Percentiles rank a stretch among this genome's conserved stretches.
These are phyloP conservation scores for Choanephora cucurbitarum DNA, from an alignment of 371 early-diverging fungal species.

Conservation along the genomic window DNA sequence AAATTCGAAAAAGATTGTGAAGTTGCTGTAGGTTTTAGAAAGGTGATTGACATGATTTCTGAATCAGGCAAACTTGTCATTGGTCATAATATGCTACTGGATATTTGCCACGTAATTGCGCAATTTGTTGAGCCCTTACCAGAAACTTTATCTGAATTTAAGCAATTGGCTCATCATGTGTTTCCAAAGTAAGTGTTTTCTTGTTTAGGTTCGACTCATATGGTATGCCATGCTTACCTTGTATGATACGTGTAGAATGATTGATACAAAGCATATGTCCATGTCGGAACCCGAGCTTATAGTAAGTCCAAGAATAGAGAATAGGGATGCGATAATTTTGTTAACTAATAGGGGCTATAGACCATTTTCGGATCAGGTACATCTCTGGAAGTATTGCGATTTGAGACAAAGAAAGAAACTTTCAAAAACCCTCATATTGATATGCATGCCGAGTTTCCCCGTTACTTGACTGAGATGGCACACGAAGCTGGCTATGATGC, in stretches of 20 bases:
- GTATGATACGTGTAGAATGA: conserved; percentile 48
- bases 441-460: conserved; percentile 40
- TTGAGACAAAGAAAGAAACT: conserved; percentile 40
- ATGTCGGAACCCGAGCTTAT: conserved; percentile 54
- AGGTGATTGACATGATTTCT: conserved; percentile 76
- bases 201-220: neutral
- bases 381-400: conserved; percentile 37
- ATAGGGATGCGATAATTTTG: neutral
- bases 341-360: conserved; percentile 9
- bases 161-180: conserved; percentile 43
- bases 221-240: neutral
- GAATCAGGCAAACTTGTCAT: conserved; percentile 70
- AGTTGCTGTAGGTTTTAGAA: conserved; percentile 73
- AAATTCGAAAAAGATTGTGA: conserved; percentile 56
- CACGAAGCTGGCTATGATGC: conserved; percentile 96
- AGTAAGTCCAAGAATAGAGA: conserved; percentile 21
- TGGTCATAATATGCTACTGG: conserved; percentile 87
- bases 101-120: conserved; percentile 72
- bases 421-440: conserved; percentile 60
- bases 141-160: conserved; percentile 61
- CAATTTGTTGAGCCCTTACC: conserved; percentile 79
- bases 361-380: conserved; percentile 35
- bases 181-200: conserved; percentile 67
- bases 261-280: conserved; percentile 82
- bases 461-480: conserved; percentile 47